phyloP scores from a whole-genome alignment of 2,329 filamentous ascomycete genomes.

The Clarireedia hainanense region DNA sequence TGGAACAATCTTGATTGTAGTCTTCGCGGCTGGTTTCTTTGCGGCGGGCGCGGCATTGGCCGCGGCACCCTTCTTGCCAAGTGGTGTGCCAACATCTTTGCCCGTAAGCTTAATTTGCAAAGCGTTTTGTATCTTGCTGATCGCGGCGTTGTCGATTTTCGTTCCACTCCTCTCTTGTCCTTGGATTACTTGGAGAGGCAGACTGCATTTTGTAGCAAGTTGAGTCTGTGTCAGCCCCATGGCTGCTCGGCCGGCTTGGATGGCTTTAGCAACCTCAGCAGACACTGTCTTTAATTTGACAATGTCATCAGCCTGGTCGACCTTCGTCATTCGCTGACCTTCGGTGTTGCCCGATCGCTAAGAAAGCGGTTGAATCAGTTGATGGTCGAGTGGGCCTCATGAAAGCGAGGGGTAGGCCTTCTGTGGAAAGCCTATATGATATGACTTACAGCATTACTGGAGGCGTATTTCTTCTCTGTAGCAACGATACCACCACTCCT shows the following conservation, averaged over 20 bases:
- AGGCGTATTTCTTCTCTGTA: slow-evolving; percentile 87
- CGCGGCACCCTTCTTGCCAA: slow-evolving; percentile 38
- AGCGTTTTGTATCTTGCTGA: too few relatives aligned
- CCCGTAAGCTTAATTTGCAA: slow-evolving; percentile 82
- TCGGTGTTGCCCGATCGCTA: too few relatives aligned
- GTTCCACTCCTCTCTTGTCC: too few relatives aligned
- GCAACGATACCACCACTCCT: slow-evolving; percentile 66
- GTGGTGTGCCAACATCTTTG: slow-evolving; percentile 75
- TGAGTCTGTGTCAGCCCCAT: too few relatives aligned
- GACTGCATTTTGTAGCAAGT: too few relatives aligned
- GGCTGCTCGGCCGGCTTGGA: slow-evolving; percentile 27
- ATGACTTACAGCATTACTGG: slow-evolving; percentile 68
- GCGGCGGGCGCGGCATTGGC: neutral
- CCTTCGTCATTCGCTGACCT: too few relatives aligned
- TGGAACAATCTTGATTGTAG: slow-evolving; percentile 2
- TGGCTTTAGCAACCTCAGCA: neutral
- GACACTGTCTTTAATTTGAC: too few relatives aligned
- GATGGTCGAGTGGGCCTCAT: too few relatives aligned
- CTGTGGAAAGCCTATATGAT: neutral
- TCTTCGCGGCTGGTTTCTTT: slow-evolving; percentile 14
- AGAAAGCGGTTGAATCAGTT: too few relatives aligned
- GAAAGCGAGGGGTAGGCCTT: neutral
- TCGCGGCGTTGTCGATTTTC: too few relatives aligned
- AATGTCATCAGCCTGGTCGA: too few relatives aligned
- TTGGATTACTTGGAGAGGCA: too few relatives aligned